Conservation (phyloP, 2,329 filamentous ascomycete species). For the Aspergillus vadensis region DNA sequence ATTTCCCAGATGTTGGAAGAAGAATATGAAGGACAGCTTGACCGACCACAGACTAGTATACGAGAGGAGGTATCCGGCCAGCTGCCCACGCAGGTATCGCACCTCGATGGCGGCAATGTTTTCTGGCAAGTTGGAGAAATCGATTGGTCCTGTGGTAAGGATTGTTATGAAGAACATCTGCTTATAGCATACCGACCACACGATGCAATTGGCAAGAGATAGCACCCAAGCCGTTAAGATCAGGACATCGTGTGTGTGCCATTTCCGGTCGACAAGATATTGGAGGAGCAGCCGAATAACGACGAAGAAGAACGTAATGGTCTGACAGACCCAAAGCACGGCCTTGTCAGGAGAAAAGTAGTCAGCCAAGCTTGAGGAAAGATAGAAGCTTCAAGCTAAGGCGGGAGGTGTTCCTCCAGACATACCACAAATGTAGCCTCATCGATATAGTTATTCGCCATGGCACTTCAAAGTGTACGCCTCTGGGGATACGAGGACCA, state of each 20-base stretch:
- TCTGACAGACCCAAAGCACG: background rate
- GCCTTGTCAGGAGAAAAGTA: background rate
- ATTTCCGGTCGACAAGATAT: background rate
- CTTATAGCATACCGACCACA: background rate
- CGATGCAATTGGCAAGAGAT: background rate
- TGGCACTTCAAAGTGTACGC: background rate
- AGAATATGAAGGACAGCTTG: conserved; percentile 11
- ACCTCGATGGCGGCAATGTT: background rate
- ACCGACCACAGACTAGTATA: conserved; percentile 3
- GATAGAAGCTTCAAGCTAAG: background rate
- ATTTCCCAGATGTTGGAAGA: conserved; percentile 7
- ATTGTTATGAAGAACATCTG: background rate
- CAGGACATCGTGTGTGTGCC: background rate
- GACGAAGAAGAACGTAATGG: background rate
- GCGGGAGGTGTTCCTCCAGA: background rate
- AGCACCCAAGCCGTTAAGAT: background rate
- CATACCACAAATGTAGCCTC: background rate
- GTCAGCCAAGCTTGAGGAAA: background rate
- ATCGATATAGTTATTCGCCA: background rate
- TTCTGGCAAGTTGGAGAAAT: background rate
- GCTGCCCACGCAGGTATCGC: background rate
- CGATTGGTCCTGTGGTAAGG: background rate
- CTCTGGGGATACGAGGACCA: too few relatives aligned
- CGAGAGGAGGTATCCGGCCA: conserved; percentile 3
- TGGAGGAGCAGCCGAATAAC: background rate